A percentile compares a stretch with the other conserved stretches of the same genome.
phyloP scores from a whole-genome alignment of 768 basidiomycete genomes.

The Phanerochaete carnosa region DNA sequence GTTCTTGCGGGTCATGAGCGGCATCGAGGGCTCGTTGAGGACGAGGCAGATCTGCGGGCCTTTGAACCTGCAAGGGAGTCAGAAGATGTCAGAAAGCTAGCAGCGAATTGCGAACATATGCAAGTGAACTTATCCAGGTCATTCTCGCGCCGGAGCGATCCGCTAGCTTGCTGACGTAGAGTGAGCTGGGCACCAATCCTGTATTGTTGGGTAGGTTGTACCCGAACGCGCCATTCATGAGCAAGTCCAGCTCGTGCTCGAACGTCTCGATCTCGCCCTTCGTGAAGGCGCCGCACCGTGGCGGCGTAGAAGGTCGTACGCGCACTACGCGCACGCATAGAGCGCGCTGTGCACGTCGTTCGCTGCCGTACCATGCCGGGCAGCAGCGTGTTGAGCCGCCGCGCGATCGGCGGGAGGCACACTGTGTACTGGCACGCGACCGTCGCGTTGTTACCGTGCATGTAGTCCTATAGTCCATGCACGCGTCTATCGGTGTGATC shows the following conservation, averaged over 20 bases:
- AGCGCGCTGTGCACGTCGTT: conserved; percentile 37
- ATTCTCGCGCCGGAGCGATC: conserved; percentile 41
- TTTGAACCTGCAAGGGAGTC: conserved; percentile 19
- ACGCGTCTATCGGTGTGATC: conserved; percentile 40
- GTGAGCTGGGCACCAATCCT: conserved; percentile 35
- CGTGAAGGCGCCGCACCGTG: conserved; percentile 39
- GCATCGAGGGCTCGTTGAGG: conserved; percentile 38
- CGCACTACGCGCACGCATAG: conserved; percentile 32
- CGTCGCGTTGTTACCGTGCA: conserved; percentile 28
- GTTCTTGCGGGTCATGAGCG: conserved; percentile 32
- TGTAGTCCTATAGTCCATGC: conserved; percentile 33
- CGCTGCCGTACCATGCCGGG: conserved; percentile 31
- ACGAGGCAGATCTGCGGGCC: conserved; percentile 39
- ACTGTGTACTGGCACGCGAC: conserved; percentile 24
- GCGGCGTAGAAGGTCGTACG: conserved; percentile 31
- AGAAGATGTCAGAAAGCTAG: not conserved
- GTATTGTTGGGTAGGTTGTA: conserved; percentile 30
- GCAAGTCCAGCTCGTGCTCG: conserved; percentile 40
- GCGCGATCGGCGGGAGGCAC: conserved; percentile 34
- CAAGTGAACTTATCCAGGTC: conserved; percentile 41
- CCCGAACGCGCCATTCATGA: conserved; percentile 36
- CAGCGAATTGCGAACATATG: conserved; percentile 1
- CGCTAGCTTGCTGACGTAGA: conserved; percentile 37
- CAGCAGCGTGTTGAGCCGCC: conserved; percentile 31
- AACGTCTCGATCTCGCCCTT: conserved; percentile 31